These are phyloP conservation scores for Butyriboletus loyo DNA, from an alignment of 768 basidiomycete genomes.

Conservation along the genomic window DNA sequence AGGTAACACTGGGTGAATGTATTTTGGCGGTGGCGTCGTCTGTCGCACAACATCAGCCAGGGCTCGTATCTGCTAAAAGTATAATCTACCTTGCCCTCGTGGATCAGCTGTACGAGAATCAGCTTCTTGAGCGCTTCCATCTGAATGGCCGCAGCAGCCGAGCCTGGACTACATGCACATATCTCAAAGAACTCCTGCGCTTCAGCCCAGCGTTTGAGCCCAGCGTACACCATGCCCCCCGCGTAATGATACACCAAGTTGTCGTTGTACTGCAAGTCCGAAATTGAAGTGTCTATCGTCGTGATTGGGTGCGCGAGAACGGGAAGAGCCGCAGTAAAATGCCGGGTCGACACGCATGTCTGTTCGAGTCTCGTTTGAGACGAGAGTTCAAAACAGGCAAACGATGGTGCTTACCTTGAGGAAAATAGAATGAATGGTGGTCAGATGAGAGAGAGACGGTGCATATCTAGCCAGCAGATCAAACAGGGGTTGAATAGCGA, in stretches of 20 bases:
- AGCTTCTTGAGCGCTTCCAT: slow-evolving; percentile 87
- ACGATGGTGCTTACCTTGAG: slow-evolving; percentile 46
- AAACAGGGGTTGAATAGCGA: slow-evolving; percentile 56
- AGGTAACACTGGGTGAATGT: slow-evolving; percentile 55
- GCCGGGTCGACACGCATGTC: slow-evolving; percentile 54
- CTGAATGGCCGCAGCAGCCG: slow-evolving; percentile 63
- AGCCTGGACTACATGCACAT: slow-evolving; percentile 61
- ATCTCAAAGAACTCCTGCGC: slow-evolving; percentile 82
- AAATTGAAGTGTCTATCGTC: slow-evolving; percentile 54
- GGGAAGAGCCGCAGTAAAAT: slow-evolving; percentile 56
- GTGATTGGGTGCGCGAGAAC: slow-evolving; percentile 64
- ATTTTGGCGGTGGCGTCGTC: slow-evolving; percentile 61
- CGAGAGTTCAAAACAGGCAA: background rate
- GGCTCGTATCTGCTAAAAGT: background rate
- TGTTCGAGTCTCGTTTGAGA: slow-evolving; percentile 24
- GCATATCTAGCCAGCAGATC: slow-evolving; percentile 63
- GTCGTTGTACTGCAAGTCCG: slow-evolving; percentile 73
- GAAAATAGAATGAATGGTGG: slow-evolving; percentile 68
- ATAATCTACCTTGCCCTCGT: slow-evolving; percentile 60
- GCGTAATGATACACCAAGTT: slow-evolving; percentile 83
- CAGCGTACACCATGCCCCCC: slow-evolving; percentile 65
- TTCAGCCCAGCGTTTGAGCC: slow-evolving; percentile 61
- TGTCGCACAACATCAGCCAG: slow-evolving; percentile 5
- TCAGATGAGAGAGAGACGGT: slow-evolving; percentile 54
- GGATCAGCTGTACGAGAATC: slow-evolving; percentile 72